Conservation (phyloP, 139 green algal species). For the Ettlia oleoabundans region DNA sequence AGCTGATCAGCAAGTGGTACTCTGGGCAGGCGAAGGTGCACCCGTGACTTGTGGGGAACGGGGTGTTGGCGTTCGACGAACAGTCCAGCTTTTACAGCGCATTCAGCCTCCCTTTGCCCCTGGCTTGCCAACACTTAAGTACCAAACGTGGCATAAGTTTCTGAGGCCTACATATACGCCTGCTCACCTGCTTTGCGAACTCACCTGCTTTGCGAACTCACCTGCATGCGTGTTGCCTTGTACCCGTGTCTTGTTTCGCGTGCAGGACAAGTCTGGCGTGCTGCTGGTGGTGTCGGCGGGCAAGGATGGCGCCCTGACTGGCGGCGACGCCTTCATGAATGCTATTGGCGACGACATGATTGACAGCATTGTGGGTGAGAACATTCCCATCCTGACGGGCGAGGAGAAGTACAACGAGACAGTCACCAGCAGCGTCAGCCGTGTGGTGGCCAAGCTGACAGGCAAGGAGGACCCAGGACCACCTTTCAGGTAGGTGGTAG, state of each 20-base stretch:
- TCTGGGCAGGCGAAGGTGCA: slow-evolving; percentile 32
- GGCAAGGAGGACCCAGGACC: slow-evolving; percentile 68
- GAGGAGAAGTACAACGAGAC: slow-evolving; percentile 74
- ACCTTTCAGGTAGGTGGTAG: slow-evolving; percentile 25
- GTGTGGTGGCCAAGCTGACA: slow-evolving; percentile 84
- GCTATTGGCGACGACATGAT: slow-evolving; percentile 94
- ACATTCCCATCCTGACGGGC: slow-evolving; percentile 94
- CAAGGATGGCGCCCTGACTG: slow-evolving; percentile 96
- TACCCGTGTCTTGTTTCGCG: neutral
- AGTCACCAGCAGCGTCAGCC: slow-evolving; percentile 72
- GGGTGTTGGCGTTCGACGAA: neutral
- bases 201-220: neutral
- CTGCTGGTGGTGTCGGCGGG: slow-evolving; percentile 92
- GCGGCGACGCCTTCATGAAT: slow-evolving; percentile 83
- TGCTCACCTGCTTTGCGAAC: neutral
- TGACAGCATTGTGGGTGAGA: slow-evolving; percentile 80
- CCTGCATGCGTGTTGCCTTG: neutral
- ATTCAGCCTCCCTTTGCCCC: too few relatives aligned
- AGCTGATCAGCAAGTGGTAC: slow-evolving; percentile 89
- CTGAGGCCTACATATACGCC: neutral
- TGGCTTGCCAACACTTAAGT: too few relatives aligned
- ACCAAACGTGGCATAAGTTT: too few relatives aligned
- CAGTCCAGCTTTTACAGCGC: neutral
- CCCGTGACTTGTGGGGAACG: too few relatives aligned
- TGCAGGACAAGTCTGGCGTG: slow-evolving; percentile 88